phyloP scores from a whole-genome alignment of 1,284 basidiomycete genomes.

The Somion occarium region DNA sequence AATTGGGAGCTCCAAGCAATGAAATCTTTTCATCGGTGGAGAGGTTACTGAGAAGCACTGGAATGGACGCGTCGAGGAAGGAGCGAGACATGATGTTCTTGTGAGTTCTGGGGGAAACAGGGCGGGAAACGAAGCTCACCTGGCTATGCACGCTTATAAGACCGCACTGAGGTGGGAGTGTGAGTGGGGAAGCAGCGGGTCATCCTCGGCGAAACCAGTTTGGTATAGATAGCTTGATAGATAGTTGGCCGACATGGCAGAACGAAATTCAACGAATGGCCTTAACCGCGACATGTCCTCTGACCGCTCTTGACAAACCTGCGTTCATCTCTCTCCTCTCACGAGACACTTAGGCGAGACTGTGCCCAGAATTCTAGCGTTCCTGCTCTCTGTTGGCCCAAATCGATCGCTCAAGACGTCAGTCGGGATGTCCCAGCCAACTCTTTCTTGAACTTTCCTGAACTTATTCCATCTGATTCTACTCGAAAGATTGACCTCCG shows the following conservation, averaged over 20 bases:
- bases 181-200: constrained; percentile 14
- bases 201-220: constrained; percentile 18
- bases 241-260: neutral
- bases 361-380: too few species aligned
- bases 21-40: constrained; percentile 60
- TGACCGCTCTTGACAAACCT: neutral
- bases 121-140: constrained; percentile 2
- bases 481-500: too few species aligned
- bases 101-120: neutral
- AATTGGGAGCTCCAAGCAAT: constrained; percentile 60
- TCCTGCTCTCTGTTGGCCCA: too few species aligned
- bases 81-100: constrained; percentile 29
- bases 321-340: neutral
- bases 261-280: neutral
- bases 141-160: neutral
- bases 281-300: too few species aligned
- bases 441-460: too few species aligned
- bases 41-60: constrained; percentile 48
- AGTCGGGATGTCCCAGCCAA: too few species aligned
- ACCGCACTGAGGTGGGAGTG: constrained; percentile 1
- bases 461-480: too few species aligned
- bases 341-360: neutral
- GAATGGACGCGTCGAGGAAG: constrained; percentile 51
- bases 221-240: too few species aligned
- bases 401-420: too few species aligned